Base-by-base conservation (phyloP, 2,329 filamentous ascomycete genomes). In the Lasiodiplodia gonubiensis region DNA sequence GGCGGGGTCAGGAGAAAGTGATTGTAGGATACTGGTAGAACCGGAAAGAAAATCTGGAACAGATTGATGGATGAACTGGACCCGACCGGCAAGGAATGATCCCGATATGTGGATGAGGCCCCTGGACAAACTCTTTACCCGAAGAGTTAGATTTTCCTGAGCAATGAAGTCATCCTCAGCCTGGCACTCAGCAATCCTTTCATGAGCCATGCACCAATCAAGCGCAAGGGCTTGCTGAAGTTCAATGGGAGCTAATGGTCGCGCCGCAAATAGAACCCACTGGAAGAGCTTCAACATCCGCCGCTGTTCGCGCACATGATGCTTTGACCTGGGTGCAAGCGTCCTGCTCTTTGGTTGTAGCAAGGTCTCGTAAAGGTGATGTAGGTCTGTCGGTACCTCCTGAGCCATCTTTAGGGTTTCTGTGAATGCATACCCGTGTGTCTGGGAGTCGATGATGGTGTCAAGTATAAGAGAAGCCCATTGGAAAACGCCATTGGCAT, bases 161-260 rank as follows among this genome's bases (percentile, higher is more conserved):
- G 2, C 2, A 23, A 55, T 39, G 33, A 37, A 55, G 0, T 23
- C 53, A 4, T 37, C 16, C 11, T 11, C 21, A 4, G 4, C 39
- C 33, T 16, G n/a, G n/a, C 25, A 55, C 30, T 39, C 33, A 33
- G 35, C 2, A 16, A 39, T 39, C 4, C 30, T 39, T 11, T 12
- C 23, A 5, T 55, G n/a, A 10, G 8, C 21, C 53, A 55, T 55
- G n/a, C 35, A 10, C 10, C 10, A 18, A 7, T 55, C 53, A 21
- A 55, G 21, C 16, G n/a, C n/a, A 8, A 55, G 53, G 14, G 53
- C 53, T 12, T 55, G 33, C 53, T 25, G 53, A n/a, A 55, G 53
- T 39, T 55, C 33, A 1, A 14, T 11, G n/a, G 53, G 53, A 5
- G 33, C 7, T 14, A 55, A 21, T 8, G 53, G 53, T 2, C 12